Conservation (phyloP, 495 filamentous ascomycete genomes). For the Aspergillus sclerotioniger region DNA sequence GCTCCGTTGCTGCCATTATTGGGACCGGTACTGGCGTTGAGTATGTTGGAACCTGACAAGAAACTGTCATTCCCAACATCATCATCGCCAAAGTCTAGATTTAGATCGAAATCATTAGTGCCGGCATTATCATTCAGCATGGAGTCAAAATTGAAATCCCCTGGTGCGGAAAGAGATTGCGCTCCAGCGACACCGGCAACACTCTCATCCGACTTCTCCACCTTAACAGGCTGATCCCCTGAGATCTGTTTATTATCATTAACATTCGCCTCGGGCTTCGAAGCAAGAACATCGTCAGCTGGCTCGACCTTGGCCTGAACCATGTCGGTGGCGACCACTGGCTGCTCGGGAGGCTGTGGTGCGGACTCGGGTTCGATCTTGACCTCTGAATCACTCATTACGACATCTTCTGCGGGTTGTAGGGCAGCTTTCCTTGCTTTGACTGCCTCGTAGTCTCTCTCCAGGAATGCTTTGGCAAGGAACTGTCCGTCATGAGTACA, state of each 20-base stretch:
- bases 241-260: constrained; percentile 14
- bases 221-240: constrained; percentile 24
- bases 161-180: constrained; percentile 23
- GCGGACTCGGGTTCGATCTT: constrained; percentile 18
- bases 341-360: constrained; percentile 14
- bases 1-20: constrained; percentile 20
- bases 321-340: constrained; percentile 13
- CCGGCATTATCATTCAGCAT: constrained; percentile 34
- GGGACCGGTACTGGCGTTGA: constrained; percentile 16
- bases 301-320: constrained; percentile 18
- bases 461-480: constrained; percentile 46
- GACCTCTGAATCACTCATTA: constrained; percentile 29
- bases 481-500: constrained; percentile 33
- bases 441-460: constrained; percentile 45
- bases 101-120: constrained; percentile 44
- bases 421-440: constrained; percentile 35
- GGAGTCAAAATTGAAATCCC: constrained; percentile 42
- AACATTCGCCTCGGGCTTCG: constrained; percentile 15
- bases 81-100: constrained; percentile 47
- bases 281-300: constrained; percentile 12
- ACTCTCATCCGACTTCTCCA: constrained; percentile 23
- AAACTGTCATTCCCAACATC: constrained; percentile 46
- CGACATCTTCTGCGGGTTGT: constrained; percentile 29
- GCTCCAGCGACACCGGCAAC: constrained; percentile 10
- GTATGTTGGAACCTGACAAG: constrained; percentile 38